Evolutionary conservation across 2,329 filamentous ascomycete species (phyloP), one percentile per base, ranked within the genome.

Genomic region (Taxawa tesnikishii): DNA sequence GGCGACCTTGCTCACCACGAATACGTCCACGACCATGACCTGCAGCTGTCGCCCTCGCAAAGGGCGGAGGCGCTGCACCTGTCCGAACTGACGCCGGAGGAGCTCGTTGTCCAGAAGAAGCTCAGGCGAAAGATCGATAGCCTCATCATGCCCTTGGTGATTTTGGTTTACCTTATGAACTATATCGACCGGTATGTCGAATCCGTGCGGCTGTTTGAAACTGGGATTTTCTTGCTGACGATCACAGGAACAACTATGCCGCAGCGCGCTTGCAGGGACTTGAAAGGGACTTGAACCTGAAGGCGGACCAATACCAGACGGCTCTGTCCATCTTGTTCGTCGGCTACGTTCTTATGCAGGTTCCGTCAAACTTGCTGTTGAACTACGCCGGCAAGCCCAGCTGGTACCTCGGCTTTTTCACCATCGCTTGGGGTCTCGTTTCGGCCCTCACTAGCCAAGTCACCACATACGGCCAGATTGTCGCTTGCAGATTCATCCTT

Each of bases 131-230:
- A 83, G 57, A 76, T 87, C 36, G 81, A 87, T 50, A 45, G 64
- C 12, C 65, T 79, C 28, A 44, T 85, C 54, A 64, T 83, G 44
- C 78, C 79, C 0, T 73, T 77, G 58, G 63, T 85, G 34, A 73
- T 84, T 28, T 48, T 83, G 43, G 81, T 85, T 56, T 82, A 82
- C 48, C 79, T 82, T 49, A 65, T 78, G 59, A 83, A 83, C 56
- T 83, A 81, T 29, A 56, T 78, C 10, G 69, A 74, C 43, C 18
- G 45, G 50, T 53, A 49, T 31, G 27, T 8, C 13, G 4, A 15
- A 6, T n/a, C 13, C 11, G 14, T 16, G 5, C 9, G n/a, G 30
- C 28, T 28, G n/a, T 25, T 23, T 33, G n/a, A 13, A 15, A n/a
- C n/a, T n/a, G n/a, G n/a, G n/a, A n/a, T n/a, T n/a, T n/a, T n/a